Evolutionary conservation across 2,329 filamentous ascomycete species (phyloP).

Genomic region (Pyrenochaeta sp.): DNA sequence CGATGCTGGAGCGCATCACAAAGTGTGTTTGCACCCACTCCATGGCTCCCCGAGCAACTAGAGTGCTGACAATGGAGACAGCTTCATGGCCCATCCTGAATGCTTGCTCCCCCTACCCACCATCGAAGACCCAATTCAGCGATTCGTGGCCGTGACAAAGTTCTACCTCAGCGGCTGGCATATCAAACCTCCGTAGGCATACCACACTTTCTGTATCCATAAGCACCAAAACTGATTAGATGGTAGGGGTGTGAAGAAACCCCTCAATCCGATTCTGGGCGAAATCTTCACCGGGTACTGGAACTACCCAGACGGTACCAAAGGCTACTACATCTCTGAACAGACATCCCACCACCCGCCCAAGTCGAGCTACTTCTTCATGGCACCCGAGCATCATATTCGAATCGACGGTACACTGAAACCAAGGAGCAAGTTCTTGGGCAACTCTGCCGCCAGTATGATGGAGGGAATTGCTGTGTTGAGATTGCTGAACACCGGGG

Average conservation of each 20-base stretch:
- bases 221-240: slow-evolving; percentile 33
- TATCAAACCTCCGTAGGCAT: slow-evolving; percentile 88
- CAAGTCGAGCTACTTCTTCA: slow-evolving; percentile 99
- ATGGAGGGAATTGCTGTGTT: slow-evolving; percentile 97
- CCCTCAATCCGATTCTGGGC: slow-evolving; percentile 93
- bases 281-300: slow-evolving; percentile 96
- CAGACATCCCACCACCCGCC: slow-evolving; percentile 98
- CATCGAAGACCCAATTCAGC: slow-evolving; percentile 85
- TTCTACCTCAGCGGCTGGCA: slow-evolving; percentile 99
- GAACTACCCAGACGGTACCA: slow-evolving; percentile 84
- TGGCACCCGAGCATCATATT: slow-evolving; percentile 92
- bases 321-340: slow-evolving; percentile 94
- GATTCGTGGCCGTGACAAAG: slow-evolving; percentile 95
- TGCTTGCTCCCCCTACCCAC: slow-evolving; percentile 86
- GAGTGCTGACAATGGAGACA: slow-evolving; percentile 51
- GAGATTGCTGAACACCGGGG: slow-evolving; percentile 81
- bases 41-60: too few relatives aligned
- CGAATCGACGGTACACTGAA: slow-evolving; percentile 96
- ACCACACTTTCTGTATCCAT: slow-evolving; percentile 5
- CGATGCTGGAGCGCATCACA: slow-evolving; percentile 98
- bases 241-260: slow-evolving; percentile 92
- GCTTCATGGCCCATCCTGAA: slow-evolving; percentile 99
- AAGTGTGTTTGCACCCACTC: slow-evolving; percentile 71
- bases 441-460: slow-evolving; percentile 95
- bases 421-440: slow-evolving; percentile 91